Evolutionary conservation across 1,139 yeast genomes (phyloP), one percentile per base, ranked within the genome.

Genomic region (Oligophagozyma castellii): DNA sequence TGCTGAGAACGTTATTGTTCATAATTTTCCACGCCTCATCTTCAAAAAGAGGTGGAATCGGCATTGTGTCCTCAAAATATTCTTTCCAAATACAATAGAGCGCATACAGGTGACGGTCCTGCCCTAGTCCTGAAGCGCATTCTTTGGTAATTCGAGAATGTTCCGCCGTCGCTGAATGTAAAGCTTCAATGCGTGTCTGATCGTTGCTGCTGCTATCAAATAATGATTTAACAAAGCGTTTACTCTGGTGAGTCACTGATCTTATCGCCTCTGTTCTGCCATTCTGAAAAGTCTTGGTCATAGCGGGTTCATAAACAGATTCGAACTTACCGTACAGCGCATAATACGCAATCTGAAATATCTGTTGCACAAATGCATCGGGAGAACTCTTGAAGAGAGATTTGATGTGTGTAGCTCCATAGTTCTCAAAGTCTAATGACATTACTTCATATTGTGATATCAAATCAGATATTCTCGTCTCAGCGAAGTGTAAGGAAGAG

Each of bases 221-320:
- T 51, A 84, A 78, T 43, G 80, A 78, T 36, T 93, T 70, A 16
- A 81, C 93, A 59, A 81, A 84, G 29, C 69, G 63, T 48, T 78
- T 79, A 2, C 93, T 78, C 48, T 81, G 84, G 39, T 69, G 65
- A 8, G 92, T 73, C 2, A 83, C 95, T 0, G 93, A 69, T 43
- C 95, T 65, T 31, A 84, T 73, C 4, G 95, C 93, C 55, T 84
- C 95, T 0, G 95, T 84, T 50, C 95, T 67, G 11, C 95, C 95
- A 51, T 84, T 94, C 40, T 75, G 67, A 48, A 74, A 84, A 35
- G 63, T 63, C 53, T 84, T 84, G 2, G 95, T 84, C 95, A 84
- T 84, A 8, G 94, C 94, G 3, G 95, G 95, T 56, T 84, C 95
- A 53, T 84, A 84, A 10, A 94, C 81, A 43, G 93, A 80, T 52